Conservation (phyloP, 164 flowering plant genomes). For the Umbellularia californica region DNA sequence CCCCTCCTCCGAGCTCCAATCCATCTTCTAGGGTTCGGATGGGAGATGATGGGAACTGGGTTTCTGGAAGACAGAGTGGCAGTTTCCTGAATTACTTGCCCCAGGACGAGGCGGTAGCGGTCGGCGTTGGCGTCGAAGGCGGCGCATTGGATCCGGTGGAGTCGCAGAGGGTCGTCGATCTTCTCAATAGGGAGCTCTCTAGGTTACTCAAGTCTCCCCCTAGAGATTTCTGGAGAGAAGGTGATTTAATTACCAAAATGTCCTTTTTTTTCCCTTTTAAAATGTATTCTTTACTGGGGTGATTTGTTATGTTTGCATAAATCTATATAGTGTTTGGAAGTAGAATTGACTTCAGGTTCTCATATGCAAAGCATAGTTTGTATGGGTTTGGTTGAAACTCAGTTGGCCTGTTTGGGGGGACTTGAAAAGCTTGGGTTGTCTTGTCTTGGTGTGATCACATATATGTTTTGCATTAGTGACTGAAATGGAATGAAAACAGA, state of each 20-base stretch:
- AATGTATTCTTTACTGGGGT: background rate
- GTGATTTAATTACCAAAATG: slow-evolving; percentile 19
- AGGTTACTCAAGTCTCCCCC: slow-evolving; percentile 67
- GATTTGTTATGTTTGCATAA: background rate
- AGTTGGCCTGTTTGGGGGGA: too few species aligned
- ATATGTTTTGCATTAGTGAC: too few species aligned
- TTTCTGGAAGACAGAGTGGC: slow-evolving; percentile 36
- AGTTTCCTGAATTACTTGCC: slow-evolving; percentile 81
- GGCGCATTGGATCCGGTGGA: slow-evolving; percentile 86
- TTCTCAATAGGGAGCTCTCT: slow-evolving; percentile 68
- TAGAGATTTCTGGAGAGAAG: slow-evolving; percentile 86
- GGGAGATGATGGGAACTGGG: slow-evolving; percentile 47
- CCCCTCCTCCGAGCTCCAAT: slow-evolving; percentile 8
- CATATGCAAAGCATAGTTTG: too few species aligned
- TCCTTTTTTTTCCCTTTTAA: background rate
- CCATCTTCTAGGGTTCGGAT: slow-evolving; percentile 30
- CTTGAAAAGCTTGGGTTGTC: too few species aligned
- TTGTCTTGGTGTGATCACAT: too few species aligned
- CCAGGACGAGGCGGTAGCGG: slow-evolving; percentile 93
- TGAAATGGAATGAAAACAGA: too few species aligned
- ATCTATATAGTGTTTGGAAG: background rate
- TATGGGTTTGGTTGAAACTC: too few species aligned
- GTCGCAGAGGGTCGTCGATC: slow-evolving; percentile 90
- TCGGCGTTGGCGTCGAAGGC: slow-evolving; percentile 80
- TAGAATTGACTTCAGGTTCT: background rate